Conservation (phyloP, 2,329 filamentous ascomycete species). For the Dothistroma pini region DNA sequence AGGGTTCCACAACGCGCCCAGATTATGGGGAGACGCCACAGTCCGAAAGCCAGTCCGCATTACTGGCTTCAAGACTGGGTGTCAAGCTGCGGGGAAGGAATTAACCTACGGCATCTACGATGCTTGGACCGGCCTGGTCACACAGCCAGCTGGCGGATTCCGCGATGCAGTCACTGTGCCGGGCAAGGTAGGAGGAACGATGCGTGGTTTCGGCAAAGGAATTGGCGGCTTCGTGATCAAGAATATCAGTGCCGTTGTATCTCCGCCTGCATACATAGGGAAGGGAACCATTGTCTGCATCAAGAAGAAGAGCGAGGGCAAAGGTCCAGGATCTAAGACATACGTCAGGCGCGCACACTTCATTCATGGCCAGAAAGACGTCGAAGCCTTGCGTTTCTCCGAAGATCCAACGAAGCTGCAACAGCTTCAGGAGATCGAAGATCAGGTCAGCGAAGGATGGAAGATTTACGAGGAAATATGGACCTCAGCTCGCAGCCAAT, state of each 20-base stretch:
- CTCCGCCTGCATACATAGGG: slow-evolving; percentile 75
- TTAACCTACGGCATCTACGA: slow-evolving; percentile 65
- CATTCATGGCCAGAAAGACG: slow-evolving; percentile 32
- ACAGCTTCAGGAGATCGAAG: slow-evolving; percentile 18
- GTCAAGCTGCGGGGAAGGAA: slow-evolving; percentile 69
- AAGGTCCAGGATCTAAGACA: slow-evolving; percentile 27
- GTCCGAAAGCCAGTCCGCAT: slow-evolving; percentile 74
- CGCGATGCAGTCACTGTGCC: slow-evolving; percentile 46
- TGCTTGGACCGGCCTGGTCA: slow-evolving; percentile 75
- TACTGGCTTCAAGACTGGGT: slow-evolving; percentile 68
- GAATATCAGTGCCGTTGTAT: slow-evolving; percentile 63
- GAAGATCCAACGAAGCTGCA: slow-evolving; percentile 15
- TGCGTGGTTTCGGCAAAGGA: slow-evolving; percentile 69
- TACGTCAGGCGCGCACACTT: slow-evolving; percentile 33
- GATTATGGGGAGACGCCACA: slow-evolving; percentile 77
- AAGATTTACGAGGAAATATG: slow-evolving; percentile 34
- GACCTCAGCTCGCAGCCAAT: slow-evolving; percentile 24
- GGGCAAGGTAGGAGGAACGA: slow-evolving; percentile 31
- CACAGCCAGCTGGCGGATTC: slow-evolving; percentile 68
- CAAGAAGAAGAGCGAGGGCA: slow-evolving; percentile 47
- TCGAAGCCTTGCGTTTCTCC: slow-evolving; percentile 20
- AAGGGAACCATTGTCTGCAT: slow-evolving; percentile 79
- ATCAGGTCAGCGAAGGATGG: slow-evolving; percentile 31
- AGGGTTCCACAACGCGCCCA: slow-evolving; percentile 83
- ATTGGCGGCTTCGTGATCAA: slow-evolving; percentile 78